A percentile compares a stretch with the other conserved stretches of the same genome.
phyloP scores from a whole-genome alignment of 495 filamentous ascomycete genomes.

The Podospora pseudocomata region DNA sequence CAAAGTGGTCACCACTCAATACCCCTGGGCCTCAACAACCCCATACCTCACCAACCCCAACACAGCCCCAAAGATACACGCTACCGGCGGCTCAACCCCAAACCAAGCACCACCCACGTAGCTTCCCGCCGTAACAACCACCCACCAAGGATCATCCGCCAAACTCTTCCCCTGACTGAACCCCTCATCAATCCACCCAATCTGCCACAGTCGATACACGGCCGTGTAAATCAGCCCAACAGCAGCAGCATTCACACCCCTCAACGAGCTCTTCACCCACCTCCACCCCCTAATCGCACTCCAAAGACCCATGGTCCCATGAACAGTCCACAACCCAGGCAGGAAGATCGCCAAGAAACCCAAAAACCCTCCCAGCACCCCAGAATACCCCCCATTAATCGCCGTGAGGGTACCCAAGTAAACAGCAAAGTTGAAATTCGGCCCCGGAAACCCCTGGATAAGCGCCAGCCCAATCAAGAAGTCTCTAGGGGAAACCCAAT shows the following conservation, averaged over 20 bases:
- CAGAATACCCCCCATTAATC: conserved; percentile 27
- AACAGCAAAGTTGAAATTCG: conserved; percentile 86
- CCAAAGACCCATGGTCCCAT: conserved; percentile 72
- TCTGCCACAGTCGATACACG: conserved; percentile 79
- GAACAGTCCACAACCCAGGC: conserved; percentile 62
- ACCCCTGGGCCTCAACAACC: conserved; percentile 28
- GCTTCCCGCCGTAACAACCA: conserved; percentile 53
- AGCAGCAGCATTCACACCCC: conserved; percentile 72
- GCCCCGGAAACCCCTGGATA: conserved; percentile 79
- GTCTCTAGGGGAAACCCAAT: conserved; percentile 75
- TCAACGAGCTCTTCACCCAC: conserved; percentile 54
- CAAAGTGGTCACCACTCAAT: not conserved
- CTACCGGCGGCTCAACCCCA: conserved; percentile 47
- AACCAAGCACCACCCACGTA: conserved; percentile 58
- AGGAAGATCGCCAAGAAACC: conserved; percentile 67
- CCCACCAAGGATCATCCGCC: conserved; percentile 59
- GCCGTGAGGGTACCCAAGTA: conserved; percentile 66
- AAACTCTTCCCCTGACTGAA: conserved; percentile 54
- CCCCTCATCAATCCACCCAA: conserved; percentile 61
- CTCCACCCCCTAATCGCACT: conserved; percentile 49
- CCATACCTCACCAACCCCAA: conserved; percentile 59
- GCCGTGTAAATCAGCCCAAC: conserved; percentile 80
- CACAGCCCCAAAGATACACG: conserved; percentile 56
- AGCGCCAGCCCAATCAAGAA: conserved; percentile 80
- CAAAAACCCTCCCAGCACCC: conserved; percentile 50